A percentile compares a stretch with the other conserved stretches of the same genome.
Conservation (phyloP, 305 asterid genomes). For the Fraxinus latifolia region DNA sequence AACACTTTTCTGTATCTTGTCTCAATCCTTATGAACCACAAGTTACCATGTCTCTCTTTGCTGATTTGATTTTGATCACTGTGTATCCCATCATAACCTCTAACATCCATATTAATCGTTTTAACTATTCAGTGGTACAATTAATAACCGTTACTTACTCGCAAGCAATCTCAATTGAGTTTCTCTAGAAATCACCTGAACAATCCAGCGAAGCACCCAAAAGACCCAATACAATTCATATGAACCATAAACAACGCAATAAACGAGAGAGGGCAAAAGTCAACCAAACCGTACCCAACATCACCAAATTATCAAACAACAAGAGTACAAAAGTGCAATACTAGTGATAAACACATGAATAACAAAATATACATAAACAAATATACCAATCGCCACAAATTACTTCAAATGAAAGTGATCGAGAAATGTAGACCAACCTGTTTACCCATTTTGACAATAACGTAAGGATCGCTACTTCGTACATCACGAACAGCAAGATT, state of each 20-base stretch:
- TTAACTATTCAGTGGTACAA: neutral
- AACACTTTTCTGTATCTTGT: neutral
- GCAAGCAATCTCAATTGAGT: neutral
- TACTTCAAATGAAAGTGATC: neutral
- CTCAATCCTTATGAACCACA: neutral
- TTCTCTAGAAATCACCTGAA: neutral
- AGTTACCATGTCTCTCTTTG: neutral
- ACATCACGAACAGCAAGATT: conserved; percentile 94
- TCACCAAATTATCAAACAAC: neutral
- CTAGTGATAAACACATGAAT: neutral
- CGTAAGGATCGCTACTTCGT: conserved; percentile 85
- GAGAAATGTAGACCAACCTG: conserved; percentile 43
- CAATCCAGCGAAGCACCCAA: neutral
- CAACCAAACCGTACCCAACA: neutral
- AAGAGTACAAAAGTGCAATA: neutral
- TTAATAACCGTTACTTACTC: neutral
- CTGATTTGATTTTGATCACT: neutral
- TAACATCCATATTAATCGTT: neutral
- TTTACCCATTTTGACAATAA: conserved; percentile 63
- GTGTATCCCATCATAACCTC: neutral
- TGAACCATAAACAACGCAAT: neutral
- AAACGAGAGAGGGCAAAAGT: neutral
- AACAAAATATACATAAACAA: neutral
- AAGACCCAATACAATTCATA: neutral
- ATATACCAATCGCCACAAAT: neutral